Base-by-base conservation (phyloP, 2,329 filamentous ascomycete species). In the Elsinoe perseae region DNA sequence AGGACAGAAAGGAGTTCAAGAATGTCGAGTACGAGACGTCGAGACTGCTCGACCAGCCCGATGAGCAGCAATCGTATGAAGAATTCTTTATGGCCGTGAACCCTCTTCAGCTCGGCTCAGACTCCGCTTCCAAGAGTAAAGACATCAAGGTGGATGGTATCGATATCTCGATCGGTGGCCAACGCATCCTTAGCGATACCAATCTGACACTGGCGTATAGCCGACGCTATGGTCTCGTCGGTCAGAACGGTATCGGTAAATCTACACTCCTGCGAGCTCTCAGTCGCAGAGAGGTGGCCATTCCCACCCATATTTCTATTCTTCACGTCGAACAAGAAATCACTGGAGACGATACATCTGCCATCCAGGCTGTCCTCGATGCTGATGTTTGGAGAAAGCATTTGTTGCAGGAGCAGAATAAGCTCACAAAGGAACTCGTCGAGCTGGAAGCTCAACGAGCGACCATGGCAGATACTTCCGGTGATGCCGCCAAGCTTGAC, bases 51-150 rank as follows among this genome's bases (percentile, higher is more conserved):
- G 86, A 95, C 68, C 82, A 89, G 72, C 80, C 89, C 3, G 86
- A 92, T 65, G 82, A 85, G 65, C 78, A 91, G 10, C 86, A 95
- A 77, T 95, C 89, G 38, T 98, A 98, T 70, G 93, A 98, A 73
- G 93, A 98, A 70, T 97, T 98, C 75, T 98, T 95, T 81, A 97
- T 98, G 93, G 86, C 89, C 55, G 93, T 98, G 77, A 98, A 98
- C 72, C 93, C 93, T 59, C 80, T 98, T 61, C 92, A 97, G 69
- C 67, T 97, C 59, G 92, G 90, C 56, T 75, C 79, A 20, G 83
- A 84, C 58, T 80, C 84, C 28, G 63, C 66, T 48, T 71, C 73
- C 53, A 98, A 97, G 84, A 95, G 91, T 72, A 98, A 98, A 79
- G 93, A 98, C 69, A 91, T 98, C 79, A 98, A 97, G 76, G 78